Conservation (phyloP, 176 grass and related monocot species). For the Aegilops sharonensis region DNA sequence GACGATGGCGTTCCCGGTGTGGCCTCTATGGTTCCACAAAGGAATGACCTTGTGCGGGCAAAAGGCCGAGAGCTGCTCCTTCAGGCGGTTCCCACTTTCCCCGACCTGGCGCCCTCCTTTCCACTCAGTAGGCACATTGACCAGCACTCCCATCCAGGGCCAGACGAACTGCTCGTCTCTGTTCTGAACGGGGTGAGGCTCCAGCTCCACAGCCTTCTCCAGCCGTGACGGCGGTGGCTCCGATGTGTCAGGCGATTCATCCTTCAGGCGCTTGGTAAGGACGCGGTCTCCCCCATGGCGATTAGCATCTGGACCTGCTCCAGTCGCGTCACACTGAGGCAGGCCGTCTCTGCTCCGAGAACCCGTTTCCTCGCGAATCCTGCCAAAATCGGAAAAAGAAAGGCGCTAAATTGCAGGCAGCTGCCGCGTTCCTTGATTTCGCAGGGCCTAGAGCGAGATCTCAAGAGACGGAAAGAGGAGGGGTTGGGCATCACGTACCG, state of each 20-base stretch:
- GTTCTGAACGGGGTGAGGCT: not conserved
- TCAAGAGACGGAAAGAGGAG: not conserved
- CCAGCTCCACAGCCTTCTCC: not conserved
- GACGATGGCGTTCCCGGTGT: conserved; percentile 45
- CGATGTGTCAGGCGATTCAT: not conserved
- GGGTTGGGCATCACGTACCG: not conserved
- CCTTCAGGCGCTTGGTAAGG: not conserved
- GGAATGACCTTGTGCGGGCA: conserved; percentile 34
- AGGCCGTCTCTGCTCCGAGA: not conserved
- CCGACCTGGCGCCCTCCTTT: conserved; percentile 44
- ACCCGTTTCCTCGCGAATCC: not conserved
- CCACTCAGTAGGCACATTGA: conserved; percentile 47
- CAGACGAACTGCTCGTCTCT: conserved; percentile 6
- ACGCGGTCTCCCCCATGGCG: not conserved
- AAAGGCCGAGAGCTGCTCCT: conserved; percentile 10
- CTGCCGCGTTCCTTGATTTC: not conserved
- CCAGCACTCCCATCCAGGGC: conserved; percentile 41
- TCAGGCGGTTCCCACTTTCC: conserved; percentile 16
- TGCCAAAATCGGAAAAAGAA: conserved; percentile 1
- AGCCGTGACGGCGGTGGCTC: conserved; percentile 10
- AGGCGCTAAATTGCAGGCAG: not conserved
- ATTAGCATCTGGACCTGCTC: not conserved
- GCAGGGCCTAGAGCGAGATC: not conserved
- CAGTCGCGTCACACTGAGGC: not conserved
- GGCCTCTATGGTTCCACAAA: conserved; percentile 50